Percentiles rank a stretch among this genome's conserved stretches.
Conservation (phyloP, 2,329 filamentous ascomycete species). For the Elsinoe ampelina region DNA sequence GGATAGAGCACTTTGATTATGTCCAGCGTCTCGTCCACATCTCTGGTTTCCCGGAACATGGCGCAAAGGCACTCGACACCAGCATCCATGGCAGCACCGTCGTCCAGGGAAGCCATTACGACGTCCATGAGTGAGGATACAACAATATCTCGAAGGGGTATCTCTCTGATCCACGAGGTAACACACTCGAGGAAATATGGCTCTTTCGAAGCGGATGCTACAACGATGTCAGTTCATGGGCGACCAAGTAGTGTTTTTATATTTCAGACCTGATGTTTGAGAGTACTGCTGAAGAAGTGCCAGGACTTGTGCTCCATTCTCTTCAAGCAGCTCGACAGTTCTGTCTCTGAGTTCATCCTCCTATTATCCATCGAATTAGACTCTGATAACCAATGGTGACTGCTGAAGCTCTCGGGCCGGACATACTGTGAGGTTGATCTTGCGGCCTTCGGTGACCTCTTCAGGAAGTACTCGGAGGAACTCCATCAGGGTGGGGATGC, state of each 20-base stretch:
- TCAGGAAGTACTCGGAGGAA: slow-evolving; percentile 95
- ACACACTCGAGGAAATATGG: slow-evolving; percentile 90
- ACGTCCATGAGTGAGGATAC: slow-evolving; percentile 76
- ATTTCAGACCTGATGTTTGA: slow-evolving; percentile 67
- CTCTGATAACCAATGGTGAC: slow-evolving; percentile 24
- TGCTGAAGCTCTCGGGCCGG: slow-evolving; percentile 38
- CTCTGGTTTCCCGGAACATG: slow-evolving; percentile 82
- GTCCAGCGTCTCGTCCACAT: slow-evolving; percentile 81
- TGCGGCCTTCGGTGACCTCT: slow-evolving; percentile 97
- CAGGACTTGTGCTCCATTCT: slow-evolving; percentile 83
- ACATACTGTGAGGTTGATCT: slow-evolving; percentile 98
- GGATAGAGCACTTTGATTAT: slow-evolving; percentile 78
- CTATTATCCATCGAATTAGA: slow-evolving; percentile 46
- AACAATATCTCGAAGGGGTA: slow-evolving; percentile 73
- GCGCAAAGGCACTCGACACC: slow-evolving; percentile 88
- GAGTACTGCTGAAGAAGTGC: slow-evolving; percentile 81
- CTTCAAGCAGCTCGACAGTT: slow-evolving; percentile 79
- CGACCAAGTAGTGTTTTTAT: not conserved
- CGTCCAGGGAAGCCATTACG: slow-evolving; percentile 66
- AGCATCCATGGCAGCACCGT: slow-evolving; percentile 70
- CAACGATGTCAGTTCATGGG: slow-evolving; percentile 18
- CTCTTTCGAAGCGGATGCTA: slow-evolving; percentile 70
- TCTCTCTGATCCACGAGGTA: slow-evolving; percentile 91
- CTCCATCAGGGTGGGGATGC: slow-evolving; percentile 81
- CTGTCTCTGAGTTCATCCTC: slow-evolving; percentile 87